Base-by-base conservation (phyloP, 495 filamentous ascomycete species). In the Antarctomyces pellizariae region DNA sequence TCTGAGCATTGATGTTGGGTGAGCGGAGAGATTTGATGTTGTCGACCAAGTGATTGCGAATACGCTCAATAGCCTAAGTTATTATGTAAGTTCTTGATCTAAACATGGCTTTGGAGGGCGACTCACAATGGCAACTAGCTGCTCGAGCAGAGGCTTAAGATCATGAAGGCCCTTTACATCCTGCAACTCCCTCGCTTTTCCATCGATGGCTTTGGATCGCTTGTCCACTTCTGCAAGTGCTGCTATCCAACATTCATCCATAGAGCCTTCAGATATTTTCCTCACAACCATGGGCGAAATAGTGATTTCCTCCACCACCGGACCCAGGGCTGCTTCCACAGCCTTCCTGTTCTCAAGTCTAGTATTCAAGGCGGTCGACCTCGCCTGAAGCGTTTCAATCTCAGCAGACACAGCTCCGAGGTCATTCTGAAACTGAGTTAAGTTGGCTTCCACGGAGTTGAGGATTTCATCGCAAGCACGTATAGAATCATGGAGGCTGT, bases 1-100 rank as follows among this genome's bases (percentile, higher is more conserved):
- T 72, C 40, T 97, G 89, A 5, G 82, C 77, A 40, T 97, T 95
- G 43, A 92, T 86, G 40, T 77, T 84, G 3, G 89, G 89, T 1
- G 86, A 84, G 19, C 86, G 62, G 19, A 95, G 52, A 0, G 83
- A 75, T 43, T 91, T 89, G 37, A 95, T 83, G 46, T 93, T 80
- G 13, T 76, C 64, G 12, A 93, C 86, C 27, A 95, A 54, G 39
- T 89, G 90, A 45, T 97, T 83, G 22, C 86, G 62, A 46, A 93
- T 90, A 33, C 86, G 62, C 50, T 92, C 82, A 19, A 89, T 56
- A n/a, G 82, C 86, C 70, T 79, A 19, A 7, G n/a, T 18, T 26
- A 30, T 13, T 18, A 18, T 2, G n/a, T 3, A 9, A 23, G 4
- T 12, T 36, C 9, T 21, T 23, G 18, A 24, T 26, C 24, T n/a